Evolutionary conservation across 257 asterid species (phyloP).

Genomic region (Jasminum sambac): DNA sequence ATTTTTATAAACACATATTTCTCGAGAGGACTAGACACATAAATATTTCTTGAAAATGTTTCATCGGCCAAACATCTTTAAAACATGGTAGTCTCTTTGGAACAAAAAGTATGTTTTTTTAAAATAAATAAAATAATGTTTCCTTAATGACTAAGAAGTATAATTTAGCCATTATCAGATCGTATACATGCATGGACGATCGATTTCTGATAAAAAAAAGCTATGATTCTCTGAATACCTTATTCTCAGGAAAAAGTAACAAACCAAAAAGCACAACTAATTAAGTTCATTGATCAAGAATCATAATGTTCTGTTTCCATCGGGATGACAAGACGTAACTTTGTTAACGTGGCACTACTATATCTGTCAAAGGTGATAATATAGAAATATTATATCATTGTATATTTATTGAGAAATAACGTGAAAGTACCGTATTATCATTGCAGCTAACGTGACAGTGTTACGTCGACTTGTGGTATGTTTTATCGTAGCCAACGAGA

Average conservation of each 20-base stretch:
- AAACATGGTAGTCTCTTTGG: not conserved
- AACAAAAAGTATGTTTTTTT: conserved; percentile 1
- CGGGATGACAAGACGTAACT: too few relatives aligned
- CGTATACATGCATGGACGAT: conserved; percentile 14
- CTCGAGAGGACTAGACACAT: too few relatives aligned
- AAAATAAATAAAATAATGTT: conserved; percentile 34
- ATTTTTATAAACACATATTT: too few relatives aligned
- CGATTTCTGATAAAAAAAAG: too few relatives aligned
- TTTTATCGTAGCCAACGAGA: too few relatives aligned
- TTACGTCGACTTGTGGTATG: too few relatives aligned
- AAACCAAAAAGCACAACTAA: conserved; percentile 26
- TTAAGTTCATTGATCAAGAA: conserved; percentile 24
- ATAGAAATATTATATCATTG: too few relatives aligned
- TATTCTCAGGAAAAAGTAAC: conserved; percentile 51
- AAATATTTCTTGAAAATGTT: not conserved
- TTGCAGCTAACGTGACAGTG: too few relatives aligned
- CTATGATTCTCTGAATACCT: conserved; percentile 18
- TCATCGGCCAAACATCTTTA: not conserved
- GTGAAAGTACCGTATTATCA: too few relatives aligned
- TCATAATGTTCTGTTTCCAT: not conserved
- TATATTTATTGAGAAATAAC: too few relatives aligned
- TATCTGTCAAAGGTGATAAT: too few relatives aligned
- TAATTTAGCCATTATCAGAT: conserved; percentile 33
- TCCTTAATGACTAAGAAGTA: conserved; percentile 78
- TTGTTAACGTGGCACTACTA: too few relatives aligned